Base-by-base conservation (phyloP, 148 eudicot genomes). In the Amaranthus cruentus region DNA sequence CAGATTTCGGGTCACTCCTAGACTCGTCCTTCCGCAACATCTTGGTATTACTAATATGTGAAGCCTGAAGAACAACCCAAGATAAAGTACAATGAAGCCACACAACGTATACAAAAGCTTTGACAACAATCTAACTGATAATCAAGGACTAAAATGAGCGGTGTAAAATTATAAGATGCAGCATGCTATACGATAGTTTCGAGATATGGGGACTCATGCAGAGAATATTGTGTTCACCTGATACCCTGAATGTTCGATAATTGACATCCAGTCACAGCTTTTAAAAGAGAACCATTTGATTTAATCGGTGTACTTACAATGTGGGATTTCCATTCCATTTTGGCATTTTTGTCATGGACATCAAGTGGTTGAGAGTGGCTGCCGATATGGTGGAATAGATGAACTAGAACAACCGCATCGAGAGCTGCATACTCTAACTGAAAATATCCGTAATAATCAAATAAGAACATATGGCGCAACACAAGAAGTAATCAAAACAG, bases 381-480 rank as follows among this genome's bases (percentile, higher is more conserved):
- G 57, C 88, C 84, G 49, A 88, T 83, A 66, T 90, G 96, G 64
- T 83, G 82, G 79, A 96, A 96, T 76, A 96, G 90, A 86, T 88
- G 97, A 77, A 96, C 72, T 75, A 92, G 99, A 18, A 90, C 99
- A 69, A 83, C 97, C 68, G 99, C 99, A 74, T 96, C 99, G 77
- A 96, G 89, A 76, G 99, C 97, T 75, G 99, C 99, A 83, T 96
- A 96, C 66, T 96, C 97, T 78, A 96, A 79, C 99, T 94, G 90
- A 66, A 67, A 54, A 67, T 62, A 61, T 9, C 55, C 55, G 69
- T 50, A 55, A 42, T 54, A 18, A 66, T 71, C 62, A 48, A 42
- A 67, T 28, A 47, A 28, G 38, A 28, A 28, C 83, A 77, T 21
- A 69, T 55, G 49, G 63, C 57, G 70, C 43, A 44, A 56, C 51